Evolutionary conservation across 345 rosid genomes (phyloP).

Genomic region (Acer saccharum): DNA sequence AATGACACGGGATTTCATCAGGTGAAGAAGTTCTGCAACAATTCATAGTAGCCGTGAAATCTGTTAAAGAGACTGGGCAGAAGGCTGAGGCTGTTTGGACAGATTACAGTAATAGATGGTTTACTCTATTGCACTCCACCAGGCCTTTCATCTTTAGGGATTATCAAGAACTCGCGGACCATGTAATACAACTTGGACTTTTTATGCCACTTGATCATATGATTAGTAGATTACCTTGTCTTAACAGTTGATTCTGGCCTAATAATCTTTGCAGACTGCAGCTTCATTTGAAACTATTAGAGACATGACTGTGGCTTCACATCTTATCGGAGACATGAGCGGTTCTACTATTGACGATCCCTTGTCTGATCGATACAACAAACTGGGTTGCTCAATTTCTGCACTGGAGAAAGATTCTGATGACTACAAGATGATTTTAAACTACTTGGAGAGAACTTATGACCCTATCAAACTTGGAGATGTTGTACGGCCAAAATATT

Average conservation of each 20-base stretch:
- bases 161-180: slow-evolving; percentile 69
- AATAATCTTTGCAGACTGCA: slow-evolving; percentile 50
- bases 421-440: slow-evolving; percentile 73
- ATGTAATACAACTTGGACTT: slow-evolving; percentile 35
- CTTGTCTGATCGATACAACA: slow-evolving; percentile 53
- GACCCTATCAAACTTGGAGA: slow-evolving; percentile 76
- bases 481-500: slow-evolving; percentile 37
- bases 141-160: slow-evolving; percentile 68
- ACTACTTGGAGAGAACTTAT: slow-evolving; percentile 66
- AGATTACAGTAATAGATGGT: slow-evolving; percentile 81
- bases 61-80: slow-evolving; percentile 46
- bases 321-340: slow-evolving; percentile 66
- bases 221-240: not conserved
- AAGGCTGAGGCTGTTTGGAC: slow-evolving; percentile 68
- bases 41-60: slow-evolving; percentile 54
- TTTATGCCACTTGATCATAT: not conserved
- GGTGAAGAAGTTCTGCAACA: slow-evolving; percentile 66
- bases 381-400: slow-evolving; percentile 60
- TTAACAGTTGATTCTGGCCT: not conserved
- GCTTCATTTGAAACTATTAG: slow-evolving; percentile 64
- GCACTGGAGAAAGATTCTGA: slow-evolving; percentile 60
- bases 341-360: slow-evolving; percentile 77
- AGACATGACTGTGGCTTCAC: slow-evolving; percentile 72
- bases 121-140: slow-evolving; percentile 61
- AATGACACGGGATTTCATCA: slow-evolving; percentile 11